phyloP scores from a whole-genome alignment of 108 stramenopile species.

The Chaetoceros muelleri region DNA sequence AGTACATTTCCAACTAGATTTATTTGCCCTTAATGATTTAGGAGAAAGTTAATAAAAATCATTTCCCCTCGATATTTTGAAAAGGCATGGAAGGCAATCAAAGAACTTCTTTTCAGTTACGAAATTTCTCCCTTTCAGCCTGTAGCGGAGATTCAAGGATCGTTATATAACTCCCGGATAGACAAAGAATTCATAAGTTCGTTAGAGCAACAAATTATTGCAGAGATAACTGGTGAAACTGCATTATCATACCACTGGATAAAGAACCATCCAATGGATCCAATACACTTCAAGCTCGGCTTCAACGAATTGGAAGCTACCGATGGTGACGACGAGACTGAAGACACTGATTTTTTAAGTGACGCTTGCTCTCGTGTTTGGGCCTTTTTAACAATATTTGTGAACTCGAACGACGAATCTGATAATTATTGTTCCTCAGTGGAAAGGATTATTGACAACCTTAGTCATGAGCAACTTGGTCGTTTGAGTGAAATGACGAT shows the following conservation, averaged over 20 bases:
- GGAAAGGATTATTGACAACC: conserved; percentile 24
- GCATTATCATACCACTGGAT: neutral
- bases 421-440: conserved; percentile 35
- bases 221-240: neutral
- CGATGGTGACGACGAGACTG: neutral
- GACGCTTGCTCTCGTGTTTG: conserved; percentile 31
- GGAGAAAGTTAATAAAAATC: no score
- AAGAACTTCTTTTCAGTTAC: neutral
- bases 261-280: neutral
- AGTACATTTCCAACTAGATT: no score
- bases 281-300: neutral
- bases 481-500: conserved; percentile 16
- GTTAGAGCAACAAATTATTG: neutral
- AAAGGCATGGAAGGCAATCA: neutral
- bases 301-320: neutral
- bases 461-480: conserved; percentile 18
- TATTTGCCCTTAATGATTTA: no score
- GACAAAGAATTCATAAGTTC: neutral
- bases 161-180: neutral
- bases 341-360: conserved; percentile 9
- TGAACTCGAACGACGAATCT: conserved; percentile 19
- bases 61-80: no score
- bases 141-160: neutral
- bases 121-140: neutral
- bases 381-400: conserved; percentile 35